phyloP scores from a whole-genome alignment of 352 stramenopile species.

The Blastocystis sp. region DNA sequence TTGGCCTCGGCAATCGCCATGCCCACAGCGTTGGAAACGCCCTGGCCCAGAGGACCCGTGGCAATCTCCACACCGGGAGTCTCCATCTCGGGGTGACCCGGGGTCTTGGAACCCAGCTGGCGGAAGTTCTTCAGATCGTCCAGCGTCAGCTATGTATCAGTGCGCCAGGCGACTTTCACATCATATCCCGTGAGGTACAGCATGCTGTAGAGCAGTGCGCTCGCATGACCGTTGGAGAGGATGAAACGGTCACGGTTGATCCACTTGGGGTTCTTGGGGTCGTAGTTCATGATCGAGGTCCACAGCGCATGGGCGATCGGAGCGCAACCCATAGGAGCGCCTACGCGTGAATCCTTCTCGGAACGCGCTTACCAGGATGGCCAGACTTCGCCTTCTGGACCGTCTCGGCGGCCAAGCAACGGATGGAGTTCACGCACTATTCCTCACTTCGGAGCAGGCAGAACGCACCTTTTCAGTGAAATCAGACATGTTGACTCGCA shows the following conservation, averaged over 20 bases:
- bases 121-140: constrained; percentile 96
- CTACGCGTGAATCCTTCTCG: constrained; percentile 55
- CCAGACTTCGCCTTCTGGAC: constrained; percentile 92
- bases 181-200: constrained; percentile 93
- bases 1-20: constrained; percentile 94
- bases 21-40: constrained; percentile 95
- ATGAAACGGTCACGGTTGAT: constrained; percentile 97
- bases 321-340: constrained; percentile 95
- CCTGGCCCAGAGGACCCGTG: constrained; percentile 91
- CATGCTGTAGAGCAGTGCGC: constrained; percentile 97
- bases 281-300: constrained; percentile 84
- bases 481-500: constrained; percentile 44
- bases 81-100: constrained; percentile 92
- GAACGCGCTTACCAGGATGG: constrained; percentile 80
- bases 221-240: constrained; percentile 95
- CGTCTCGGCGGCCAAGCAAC: constrained; percentile 92
- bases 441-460: constrained; percentile 48
- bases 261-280: constrained; percentile 78
- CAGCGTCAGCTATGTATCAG: constrained; percentile 73
- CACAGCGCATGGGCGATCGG: constrained; percentile 95
- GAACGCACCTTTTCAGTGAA: constrained; percentile 63
- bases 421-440: constrained; percentile 95
- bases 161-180: constrained; percentile 71
- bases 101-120: constrained; percentile 88
- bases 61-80: constrained; percentile 87